These are phyloP conservation scores for Ustilago loliicola DNA, from an alignment of 1,284 basidiomycete species.

Conservation along the genomic window DNA sequence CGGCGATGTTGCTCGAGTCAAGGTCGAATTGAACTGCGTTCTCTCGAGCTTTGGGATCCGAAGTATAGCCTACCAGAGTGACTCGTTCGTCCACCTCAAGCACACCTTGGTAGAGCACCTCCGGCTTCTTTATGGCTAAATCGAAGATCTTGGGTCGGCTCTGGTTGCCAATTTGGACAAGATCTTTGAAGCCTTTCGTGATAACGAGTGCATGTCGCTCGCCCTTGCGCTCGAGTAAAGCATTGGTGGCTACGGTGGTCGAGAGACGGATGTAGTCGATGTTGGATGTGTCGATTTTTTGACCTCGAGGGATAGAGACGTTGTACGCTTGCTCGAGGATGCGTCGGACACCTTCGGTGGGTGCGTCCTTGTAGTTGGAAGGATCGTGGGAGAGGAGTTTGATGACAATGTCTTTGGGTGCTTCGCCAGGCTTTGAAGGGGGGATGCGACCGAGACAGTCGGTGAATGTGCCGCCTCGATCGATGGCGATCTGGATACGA, in stretches of 20 bases:
- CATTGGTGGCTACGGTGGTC: constrained; percentile 97
- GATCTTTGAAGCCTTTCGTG: constrained; percentile 90
- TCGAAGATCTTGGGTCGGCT: constrained; percentile 81
- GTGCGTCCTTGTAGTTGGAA: constrained; percentile 91
- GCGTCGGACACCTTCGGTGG: constrained; percentile 92
- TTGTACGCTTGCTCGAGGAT: constrained; percentile 84
- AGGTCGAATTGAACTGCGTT: constrained; percentile 72
- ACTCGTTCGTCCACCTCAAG: constrained; percentile 94
- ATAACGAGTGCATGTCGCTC: constrained; percentile 90
- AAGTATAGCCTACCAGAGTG: constrained; percentile 91
- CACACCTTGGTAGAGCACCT: constrained; percentile 83
- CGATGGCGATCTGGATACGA: constrained; percentile 62
- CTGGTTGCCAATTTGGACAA: constrained; percentile 92
- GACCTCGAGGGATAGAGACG: constrained; percentile 77
- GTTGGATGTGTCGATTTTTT: constrained; percentile 81
- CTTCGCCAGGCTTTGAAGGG: constrained; percentile 12
- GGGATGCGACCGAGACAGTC: constrained; percentile 66
- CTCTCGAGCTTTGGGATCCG: constrained; percentile 83
- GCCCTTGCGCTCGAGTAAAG: constrained; percentile 92
- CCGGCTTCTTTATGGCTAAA: constrained; percentile 75
- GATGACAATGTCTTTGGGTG: constrained; percentile 69
- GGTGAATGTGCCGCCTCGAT: constrained; percentile 70
- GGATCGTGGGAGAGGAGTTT: constrained; percentile 72
- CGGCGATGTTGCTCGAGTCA: constrained; percentile 22
- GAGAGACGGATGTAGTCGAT: constrained; percentile 93